Evolutionary conservation across 2,329 filamentous ascomycete species (phyloP).

Genomic region (Fusarium beomiforme): DNA sequence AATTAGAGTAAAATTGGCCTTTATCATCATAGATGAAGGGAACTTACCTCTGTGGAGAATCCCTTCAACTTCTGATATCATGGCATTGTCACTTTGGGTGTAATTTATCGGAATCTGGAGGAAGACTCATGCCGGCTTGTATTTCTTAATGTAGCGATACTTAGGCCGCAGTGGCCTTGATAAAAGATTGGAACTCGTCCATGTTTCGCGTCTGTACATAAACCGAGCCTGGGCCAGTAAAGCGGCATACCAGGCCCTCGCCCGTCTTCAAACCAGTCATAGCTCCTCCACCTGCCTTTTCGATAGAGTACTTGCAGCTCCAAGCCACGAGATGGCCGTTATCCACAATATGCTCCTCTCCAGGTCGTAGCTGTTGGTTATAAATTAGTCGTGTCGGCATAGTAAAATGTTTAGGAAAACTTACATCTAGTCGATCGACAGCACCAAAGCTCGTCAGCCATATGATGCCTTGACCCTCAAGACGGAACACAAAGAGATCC

Average conservation of each 20-base stretch:
- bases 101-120: too few relatives aligned
- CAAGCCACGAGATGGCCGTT: not conserved
- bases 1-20: too few relatives aligned
- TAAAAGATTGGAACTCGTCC: not conserved
- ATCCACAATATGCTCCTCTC: not conserved
- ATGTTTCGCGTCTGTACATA: not conserved
- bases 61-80: too few relatives aligned
- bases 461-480: not conserved
- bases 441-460: not conserved
- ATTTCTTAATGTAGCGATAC: too few relatives aligned
- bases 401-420: rapidly evolving
- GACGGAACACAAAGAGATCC: not conserved
- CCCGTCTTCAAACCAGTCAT: not conserved
- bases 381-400: rapidly evolving
- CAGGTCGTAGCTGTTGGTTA: not conserved
- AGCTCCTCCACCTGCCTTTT: not conserved
- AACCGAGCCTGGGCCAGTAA: not conserved
- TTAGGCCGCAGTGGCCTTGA: not conserved
- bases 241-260: not conserved
- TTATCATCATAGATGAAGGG: too few relatives aligned
- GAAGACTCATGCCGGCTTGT: too few relatives aligned
- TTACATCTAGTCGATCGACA: not conserved
- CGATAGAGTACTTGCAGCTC: not conserved
- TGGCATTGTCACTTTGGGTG: too few relatives aligned
- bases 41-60: too few relatives aligned